Evolutionary conservation across 306 rosid genomes (phyloP), one percentile per base, ranked within the genome.

Genomic region (Trifolium repens): DNA sequence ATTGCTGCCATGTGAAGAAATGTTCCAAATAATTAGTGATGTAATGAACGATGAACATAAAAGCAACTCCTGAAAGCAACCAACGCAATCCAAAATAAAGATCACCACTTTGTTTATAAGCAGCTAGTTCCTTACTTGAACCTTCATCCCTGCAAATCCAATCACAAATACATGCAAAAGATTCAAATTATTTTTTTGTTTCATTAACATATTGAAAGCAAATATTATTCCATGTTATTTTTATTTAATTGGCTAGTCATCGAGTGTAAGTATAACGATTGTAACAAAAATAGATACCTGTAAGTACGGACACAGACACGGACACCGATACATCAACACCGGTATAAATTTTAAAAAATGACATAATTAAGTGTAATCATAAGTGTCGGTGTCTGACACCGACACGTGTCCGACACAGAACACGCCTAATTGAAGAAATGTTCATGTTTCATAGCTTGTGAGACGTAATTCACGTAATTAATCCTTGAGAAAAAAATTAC

Each of bases 41-140:
- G 67, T 75, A 87, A 78, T 80, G 88, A 58, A 77, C 13, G 49
- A 78, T 15, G 30, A 81, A 40, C 27, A 80, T 16, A 22, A 52
- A 55, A 37, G 81, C 85, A 81, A 89, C 10, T 12, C 85, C 8
- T 72, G 71, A 58, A 79, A 80, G 59, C 85, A 81, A 61, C 84
- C 79, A 83, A 42, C 67, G 67, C 60, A 79, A 78, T 54, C 71
- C 68, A 77, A 42, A 55, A n/a, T 76, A 60, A n/a, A 15, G 76
- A 30, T 26, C 70, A 1, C 30, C 71, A 44, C 27, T 74, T 76
- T 50, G 73, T 60, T 40, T 47, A 50, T n/a, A 14, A 16, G 15
- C 50, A 67, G 17, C 5, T 78, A 40, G 65, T 69, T 58, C 40
- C 71, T 73, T 11, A 35, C 15, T 60, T 65, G 35, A 42, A 52